These are phyloP conservation scores for Tritrichomonas musculus DNA, from an alignment of 208 protist species.

Conservation along the genomic window DNA sequence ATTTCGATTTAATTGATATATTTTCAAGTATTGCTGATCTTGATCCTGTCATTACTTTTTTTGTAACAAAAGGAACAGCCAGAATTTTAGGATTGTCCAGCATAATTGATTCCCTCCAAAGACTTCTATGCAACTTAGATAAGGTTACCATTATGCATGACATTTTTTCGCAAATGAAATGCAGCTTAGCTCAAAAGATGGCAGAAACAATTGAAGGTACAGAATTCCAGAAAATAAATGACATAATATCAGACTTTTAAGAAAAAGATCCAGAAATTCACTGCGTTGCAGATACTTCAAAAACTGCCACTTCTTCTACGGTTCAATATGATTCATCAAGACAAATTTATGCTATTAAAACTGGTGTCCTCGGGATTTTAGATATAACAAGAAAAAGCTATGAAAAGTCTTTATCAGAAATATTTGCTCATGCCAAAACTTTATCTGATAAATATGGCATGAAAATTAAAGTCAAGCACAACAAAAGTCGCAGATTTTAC, in stretches of 20 bases:
- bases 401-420: neutral
- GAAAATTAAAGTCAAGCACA: neutral
- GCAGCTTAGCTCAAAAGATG: neutral
- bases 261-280: neutral
- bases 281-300: too few relatives aligned
- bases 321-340: neutral
- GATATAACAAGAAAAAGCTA: neutral
- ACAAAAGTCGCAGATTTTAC: constrained; percentile 2
- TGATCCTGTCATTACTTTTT: constrained; percentile 16
- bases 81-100: neutral
- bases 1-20: neutral
- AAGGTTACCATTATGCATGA: neutral
- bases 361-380: neutral
- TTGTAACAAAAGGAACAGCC: neutral
- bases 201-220: neutral
- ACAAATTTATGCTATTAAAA: neutral
- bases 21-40: neutral
- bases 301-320: too few relatives aligned
- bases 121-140: neutral
- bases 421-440: neutral
- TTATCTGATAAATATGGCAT: neutral
- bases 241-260: neutral
- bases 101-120: neutral
- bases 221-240: neutral
- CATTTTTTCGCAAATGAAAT: neutral